phyloP scores from a whole-genome alignment of 345 rosid genomes.

The Gossypium longicalyx region DNA sequence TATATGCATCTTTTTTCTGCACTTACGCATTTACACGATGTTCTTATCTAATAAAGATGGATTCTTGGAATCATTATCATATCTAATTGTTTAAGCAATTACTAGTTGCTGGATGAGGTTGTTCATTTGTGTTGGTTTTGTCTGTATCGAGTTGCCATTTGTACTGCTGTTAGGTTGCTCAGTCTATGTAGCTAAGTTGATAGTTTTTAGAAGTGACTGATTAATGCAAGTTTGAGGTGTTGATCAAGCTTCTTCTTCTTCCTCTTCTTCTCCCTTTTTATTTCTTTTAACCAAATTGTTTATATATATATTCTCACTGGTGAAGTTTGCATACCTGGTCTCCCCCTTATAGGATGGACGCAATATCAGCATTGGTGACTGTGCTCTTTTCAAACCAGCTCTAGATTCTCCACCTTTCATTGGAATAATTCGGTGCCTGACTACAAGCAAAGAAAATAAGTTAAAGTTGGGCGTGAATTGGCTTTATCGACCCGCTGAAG shows the following conservation, averaged over 20 bases:
- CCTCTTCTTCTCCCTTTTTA: too few relatives aligned
- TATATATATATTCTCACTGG: not conserved
- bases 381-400: constrained; percentile 85
- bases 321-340: not conserved
- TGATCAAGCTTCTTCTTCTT: not conserved
- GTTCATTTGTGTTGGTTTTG: too few relatives aligned
- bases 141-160: not conserved
- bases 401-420: constrained; percentile 80
- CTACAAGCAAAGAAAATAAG: constrained; percentile 43
- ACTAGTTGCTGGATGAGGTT: not conserved
- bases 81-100: not conserved
- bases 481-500: constrained; percentile 81
- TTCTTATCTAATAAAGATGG: too few relatives aligned
- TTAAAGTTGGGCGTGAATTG: constrained; percentile 68
- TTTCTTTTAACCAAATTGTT: not conserved
- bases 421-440: constrained; percentile 62
- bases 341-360: constrained; percentile 62
- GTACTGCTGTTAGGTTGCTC: not conserved
- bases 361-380: constrained; percentile 76
- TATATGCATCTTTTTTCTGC: too few relatives aligned
- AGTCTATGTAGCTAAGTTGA: not conserved
- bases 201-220: not conserved
- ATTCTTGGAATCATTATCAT: not conserved
- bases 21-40: not conserved
- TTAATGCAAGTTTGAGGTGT: not conserved